Base-by-base conservation (phyloP, 2,329 filamentous ascomycete species). In the Penicillium sp. region DNA sequence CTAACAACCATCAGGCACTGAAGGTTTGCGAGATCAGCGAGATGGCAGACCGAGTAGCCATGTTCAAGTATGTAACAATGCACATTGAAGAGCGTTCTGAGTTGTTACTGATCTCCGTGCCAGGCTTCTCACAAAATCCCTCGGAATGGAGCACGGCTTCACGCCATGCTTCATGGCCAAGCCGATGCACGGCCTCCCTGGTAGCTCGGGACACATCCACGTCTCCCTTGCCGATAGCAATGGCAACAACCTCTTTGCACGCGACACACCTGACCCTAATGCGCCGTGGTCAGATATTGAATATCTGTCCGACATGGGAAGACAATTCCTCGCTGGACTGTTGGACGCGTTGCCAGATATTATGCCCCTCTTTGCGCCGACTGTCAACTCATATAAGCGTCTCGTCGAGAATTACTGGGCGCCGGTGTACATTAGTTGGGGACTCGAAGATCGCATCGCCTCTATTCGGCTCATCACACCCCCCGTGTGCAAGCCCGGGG, bases 321-420 rank as follows among this genome's bases (percentile, higher is more conserved):
- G 91, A 8, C 85, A 97, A 54, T 98, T 98, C 70, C 79, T 98
- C 1, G 93, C 93, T 0, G 93, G 93, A 5, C 69, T 98, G 2
- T 76, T 98, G 0, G 84, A 87, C 16, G 93, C 91, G 9, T 76
- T 98, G 4, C 88, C 93, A 2, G 88, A 96, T 59, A 81, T 97
- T 52, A 98, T 98, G 93, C 93, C 93, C 1, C 75, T 97, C 43
- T 75, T 98, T 9, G 93, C 91, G 1, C 93, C 93, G 0, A 98
- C 88, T 1, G 80, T 98, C 60, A 98, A 98, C 76, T 94, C 87
- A 47, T 98, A 98, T 76, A 98, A 98, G 71, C 84, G 93, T 3
- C 78, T 98, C 0, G 93, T 98, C 2, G 93, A 98, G 73, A 97
- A 97, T 70, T 97, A 96, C 70, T 98, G 93, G 93, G 93, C 93